Evolutionary conservation across 225 moss, liverwort and hornwort genomes (phyloP).

Genomic region (Neckera pumila): DNA sequence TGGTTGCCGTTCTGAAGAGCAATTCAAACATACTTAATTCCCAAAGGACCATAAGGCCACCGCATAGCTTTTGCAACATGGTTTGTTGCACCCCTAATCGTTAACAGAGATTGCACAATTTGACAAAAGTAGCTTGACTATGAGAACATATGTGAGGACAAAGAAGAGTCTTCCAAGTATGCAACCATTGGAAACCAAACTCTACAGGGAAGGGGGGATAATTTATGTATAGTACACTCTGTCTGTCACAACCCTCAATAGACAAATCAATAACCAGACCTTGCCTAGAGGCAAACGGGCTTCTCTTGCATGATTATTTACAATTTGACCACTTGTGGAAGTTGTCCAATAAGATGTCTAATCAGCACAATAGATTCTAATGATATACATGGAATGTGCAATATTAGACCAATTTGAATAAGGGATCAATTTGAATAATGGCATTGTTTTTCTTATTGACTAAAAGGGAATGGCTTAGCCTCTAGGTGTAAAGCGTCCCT

Average conservation of each 20-base stretch:
- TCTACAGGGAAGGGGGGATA: fast-evolving
- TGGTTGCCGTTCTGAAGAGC: background rate
- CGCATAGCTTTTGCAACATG: too few relatives aligned
- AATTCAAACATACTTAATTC: background rate
- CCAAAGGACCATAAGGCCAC: too few relatives aligned
- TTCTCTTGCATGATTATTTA: background rate
- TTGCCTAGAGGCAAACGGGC: background rate
- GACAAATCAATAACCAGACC: background rate
- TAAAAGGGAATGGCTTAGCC: too few relatives aligned
- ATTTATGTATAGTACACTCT: background rate
- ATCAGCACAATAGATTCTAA: background rate
- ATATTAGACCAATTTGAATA: too few relatives aligned
- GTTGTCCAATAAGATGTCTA: background rate
- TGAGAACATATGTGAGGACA: background rate
- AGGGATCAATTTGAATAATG: too few relatives aligned
- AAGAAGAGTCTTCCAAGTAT: background rate
- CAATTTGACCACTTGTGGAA: background rate
- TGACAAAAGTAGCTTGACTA: too few relatives aligned
- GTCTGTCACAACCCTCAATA: background rate
- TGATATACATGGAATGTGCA: background rate
- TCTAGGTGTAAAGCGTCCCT: too few relatives aligned
- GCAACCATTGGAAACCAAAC: background rate
- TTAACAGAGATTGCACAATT: too few relatives aligned
- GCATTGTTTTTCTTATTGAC: too few relatives aligned
- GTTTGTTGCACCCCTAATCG: too few relatives aligned